Percentiles rank a stretch among this genome's conserved stretches.
Conservation (phyloP, 768 basidiomycete species). For the Boletus reticulatus region DNA sequence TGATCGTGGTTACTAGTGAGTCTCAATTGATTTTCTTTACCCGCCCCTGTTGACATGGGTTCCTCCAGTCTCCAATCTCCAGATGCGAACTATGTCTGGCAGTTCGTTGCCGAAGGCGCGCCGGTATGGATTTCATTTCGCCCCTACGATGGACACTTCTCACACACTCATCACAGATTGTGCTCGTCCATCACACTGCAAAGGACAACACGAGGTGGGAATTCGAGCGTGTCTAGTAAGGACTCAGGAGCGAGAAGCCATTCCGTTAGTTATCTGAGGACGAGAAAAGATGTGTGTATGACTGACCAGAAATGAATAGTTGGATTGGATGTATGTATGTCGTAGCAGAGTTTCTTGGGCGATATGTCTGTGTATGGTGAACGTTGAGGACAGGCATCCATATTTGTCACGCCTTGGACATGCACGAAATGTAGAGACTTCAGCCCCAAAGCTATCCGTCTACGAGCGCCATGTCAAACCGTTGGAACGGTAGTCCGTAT, state of each 20-base stretch:
- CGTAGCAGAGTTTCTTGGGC: background rate
- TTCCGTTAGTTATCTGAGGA: background rate
- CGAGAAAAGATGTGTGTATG: background rate
- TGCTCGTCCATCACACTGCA: background rate
- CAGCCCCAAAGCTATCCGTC: no score
- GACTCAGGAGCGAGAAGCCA: background rate
- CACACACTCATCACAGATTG: background rate
- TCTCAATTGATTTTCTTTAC: background rate
- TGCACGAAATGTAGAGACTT: no score
- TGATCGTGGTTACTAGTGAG: background rate
- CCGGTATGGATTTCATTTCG: background rate
- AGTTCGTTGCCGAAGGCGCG: background rate
- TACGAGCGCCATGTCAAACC: no score
- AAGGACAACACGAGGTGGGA: background rate
- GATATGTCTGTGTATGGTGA: no score
- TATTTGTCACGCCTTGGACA: no score
- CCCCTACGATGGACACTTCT: background rate
- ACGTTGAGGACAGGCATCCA: no score
- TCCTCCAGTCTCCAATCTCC: background rate
- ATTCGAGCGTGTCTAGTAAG: background rate
- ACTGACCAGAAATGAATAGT: background rate
- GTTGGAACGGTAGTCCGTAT: no score
- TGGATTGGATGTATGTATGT: background rate
- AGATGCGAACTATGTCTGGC: background rate
- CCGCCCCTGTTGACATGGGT: background rate